Percentiles rank a stretch among this genome's conserved stretches.
phyloP scores from a whole-genome alignment of 208 protist genomes.

The Crithidia sp. region DNA sequence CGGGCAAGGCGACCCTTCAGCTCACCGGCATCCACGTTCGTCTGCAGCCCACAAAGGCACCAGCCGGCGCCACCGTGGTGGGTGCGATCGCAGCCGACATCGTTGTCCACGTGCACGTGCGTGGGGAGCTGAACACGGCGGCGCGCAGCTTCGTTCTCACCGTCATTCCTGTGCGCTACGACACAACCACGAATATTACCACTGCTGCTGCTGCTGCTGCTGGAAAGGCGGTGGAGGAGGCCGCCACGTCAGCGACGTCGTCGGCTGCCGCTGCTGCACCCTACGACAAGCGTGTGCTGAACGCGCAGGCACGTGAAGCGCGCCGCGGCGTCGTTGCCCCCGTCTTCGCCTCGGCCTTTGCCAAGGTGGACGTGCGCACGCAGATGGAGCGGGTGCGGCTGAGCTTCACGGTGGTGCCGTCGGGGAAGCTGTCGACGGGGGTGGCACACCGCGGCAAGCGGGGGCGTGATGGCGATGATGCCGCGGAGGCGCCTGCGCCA shows the following conservation, averaged over 20 bases:
- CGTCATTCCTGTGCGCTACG: slow-evolving; percentile 35
- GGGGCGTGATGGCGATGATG: not conserved
- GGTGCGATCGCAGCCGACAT: slow-evolving; percentile 20
- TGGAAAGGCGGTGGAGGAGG: not conserved
- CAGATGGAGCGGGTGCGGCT: slow-evolving; percentile 71
- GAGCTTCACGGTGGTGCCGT: slow-evolving; percentile 59
- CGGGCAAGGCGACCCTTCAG: slow-evolving; percentile 57
- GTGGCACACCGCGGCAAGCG: slow-evolving; percentile 6
- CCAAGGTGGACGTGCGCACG: slow-evolving; percentile 48
- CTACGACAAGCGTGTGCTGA: slow-evolving; percentile 45
- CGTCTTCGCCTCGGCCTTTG: slow-evolving; percentile 34
- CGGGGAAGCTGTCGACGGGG: slow-evolving; percentile 14
- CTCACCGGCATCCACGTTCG: slow-evolving; percentile 57
- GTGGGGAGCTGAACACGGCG: slow-evolving; percentile 17
- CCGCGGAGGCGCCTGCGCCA: not conserved
- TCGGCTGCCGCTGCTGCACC: slow-evolving; percentile 8
- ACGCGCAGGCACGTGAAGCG: slow-evolving; percentile 35
- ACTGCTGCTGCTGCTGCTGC: not conserved
- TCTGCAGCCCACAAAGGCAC: slow-evolving; percentile 18
- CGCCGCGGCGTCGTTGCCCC: slow-evolving; percentile 15
- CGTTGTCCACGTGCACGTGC: slow-evolving; percentile 38
- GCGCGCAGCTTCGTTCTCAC: slow-evolving; percentile 35
- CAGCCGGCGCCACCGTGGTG: not conserved
- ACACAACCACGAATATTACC: slow-evolving; percentile 1
- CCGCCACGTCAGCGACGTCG: not conserved